Percentiles rank a stretch among this genome's conserved stretches.
These are phyloP conservation scores for Cyberlindnera mrakii DNA, from an alignment of 805 yeast genomes.

Conservation along the genomic window DNA sequence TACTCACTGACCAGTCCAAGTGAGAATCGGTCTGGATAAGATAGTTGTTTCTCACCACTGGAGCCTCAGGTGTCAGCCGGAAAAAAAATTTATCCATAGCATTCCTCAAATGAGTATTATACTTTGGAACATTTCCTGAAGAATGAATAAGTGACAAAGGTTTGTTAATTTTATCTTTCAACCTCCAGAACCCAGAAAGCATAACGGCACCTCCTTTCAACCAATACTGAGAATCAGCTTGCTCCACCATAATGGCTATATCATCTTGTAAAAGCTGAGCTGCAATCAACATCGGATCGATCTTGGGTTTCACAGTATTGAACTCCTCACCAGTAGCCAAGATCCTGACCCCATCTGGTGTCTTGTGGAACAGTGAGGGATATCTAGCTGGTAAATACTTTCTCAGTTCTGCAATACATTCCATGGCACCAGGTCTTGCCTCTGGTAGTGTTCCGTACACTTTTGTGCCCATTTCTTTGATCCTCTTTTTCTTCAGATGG, in stretches of 20 bases:
- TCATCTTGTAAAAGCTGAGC: slow-evolving; percentile 60
- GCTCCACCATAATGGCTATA: slow-evolving; percentile 60
- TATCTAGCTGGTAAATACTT: slow-evolving; percentile 50
- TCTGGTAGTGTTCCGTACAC: slow-evolving; percentile 43
- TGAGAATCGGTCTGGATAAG: slow-evolving; percentile 59
- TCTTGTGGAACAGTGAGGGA: slow-evolving; percentile 41
- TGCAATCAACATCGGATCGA: slow-evolving; percentile 56
- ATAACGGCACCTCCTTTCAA: slow-evolving; percentile 57
- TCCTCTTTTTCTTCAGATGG: slow-evolving; percentile 42
- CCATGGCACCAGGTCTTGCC: slow-evolving; percentile 50
- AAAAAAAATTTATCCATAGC: slow-evolving; percentile 65
- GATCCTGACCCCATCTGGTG: slow-evolving; percentile 26
- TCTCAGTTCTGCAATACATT: slow-evolving; percentile 47
- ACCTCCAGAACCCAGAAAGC: slow-evolving; percentile 67
- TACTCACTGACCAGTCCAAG: slow-evolving; percentile 58
- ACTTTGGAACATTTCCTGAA: slow-evolving; percentile 64
- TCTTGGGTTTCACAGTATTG: slow-evolving; percentile 25
- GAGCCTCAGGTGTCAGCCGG: slow-evolving; percentile 50
- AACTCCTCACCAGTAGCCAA: slow-evolving; percentile 48
- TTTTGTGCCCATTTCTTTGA: slow-evolving; percentile 40
- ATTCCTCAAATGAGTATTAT: slow-evolving; percentile 46
- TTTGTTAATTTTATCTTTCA: slow-evolving; percentile 50
- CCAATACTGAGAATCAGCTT: slow-evolving; percentile 48
- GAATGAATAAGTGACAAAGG: slow-evolving; percentile 56
- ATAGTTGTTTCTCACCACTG: slow-evolving; percentile 63